A percentile compares a stretch with the other conserved stretches of the same genome.
Conservation (phyloP, 805 yeast genomes). For the Cyberlindnera misumaiensis region DNA sequence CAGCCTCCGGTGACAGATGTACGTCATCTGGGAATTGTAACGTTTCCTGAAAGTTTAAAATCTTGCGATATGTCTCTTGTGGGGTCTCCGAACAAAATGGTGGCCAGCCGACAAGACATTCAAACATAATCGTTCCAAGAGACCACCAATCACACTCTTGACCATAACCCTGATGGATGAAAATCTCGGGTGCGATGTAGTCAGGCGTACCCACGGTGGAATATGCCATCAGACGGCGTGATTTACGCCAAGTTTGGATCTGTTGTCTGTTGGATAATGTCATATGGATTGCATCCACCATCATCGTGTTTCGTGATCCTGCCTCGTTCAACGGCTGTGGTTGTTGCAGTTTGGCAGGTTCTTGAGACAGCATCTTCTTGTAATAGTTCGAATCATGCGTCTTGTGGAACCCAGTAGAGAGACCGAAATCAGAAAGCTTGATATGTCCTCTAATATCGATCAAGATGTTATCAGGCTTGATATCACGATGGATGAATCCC, state of each 20-base stretch:
- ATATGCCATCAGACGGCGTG: slow-evolving; percentile 81
- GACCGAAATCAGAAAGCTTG: slow-evolving; percentile 90
- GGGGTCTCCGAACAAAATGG: slow-evolving; percentile 93
- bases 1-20: slow-evolving; percentile 85
- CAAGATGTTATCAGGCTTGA: slow-evolving; percentile 92
- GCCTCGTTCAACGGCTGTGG: slow-evolving; percentile 27
- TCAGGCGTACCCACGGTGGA: slow-evolving; percentile 99
- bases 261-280: slow-evolving; percentile 93
- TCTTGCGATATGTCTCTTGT: slow-evolving; percentile 90
- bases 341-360: slow-evolving; percentile 34
- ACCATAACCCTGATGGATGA: slow-evolving; percentile 81
- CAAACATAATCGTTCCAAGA: slow-evolving; percentile 93
- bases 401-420: slow-evolving; percentile 94
- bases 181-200: slow-evolving; percentile 96
- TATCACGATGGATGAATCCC: slow-evolving; percentile 96
- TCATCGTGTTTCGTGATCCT: slow-evolving; percentile 63
- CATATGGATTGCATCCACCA: slow-evolving; percentile 90
- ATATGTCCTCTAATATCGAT: slow-evolving; percentile 86
- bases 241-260: slow-evolving; percentile 64
- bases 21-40: slow-evolving; percentile 81
- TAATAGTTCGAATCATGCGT: slow-evolving; percentile 89
- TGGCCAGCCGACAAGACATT: slow-evolving; percentile 93
- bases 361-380: slow-evolving; percentile 62
- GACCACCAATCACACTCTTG: slow-evolving; percentile 99
- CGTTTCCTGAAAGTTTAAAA: slow-evolving; percentile 85